These are phyloP conservation scores for Sporothrix brasiliensis DNA, from an alignment of 2,329 filamentous ascomycete genomes.

Conservation along the genomic window DNA sequence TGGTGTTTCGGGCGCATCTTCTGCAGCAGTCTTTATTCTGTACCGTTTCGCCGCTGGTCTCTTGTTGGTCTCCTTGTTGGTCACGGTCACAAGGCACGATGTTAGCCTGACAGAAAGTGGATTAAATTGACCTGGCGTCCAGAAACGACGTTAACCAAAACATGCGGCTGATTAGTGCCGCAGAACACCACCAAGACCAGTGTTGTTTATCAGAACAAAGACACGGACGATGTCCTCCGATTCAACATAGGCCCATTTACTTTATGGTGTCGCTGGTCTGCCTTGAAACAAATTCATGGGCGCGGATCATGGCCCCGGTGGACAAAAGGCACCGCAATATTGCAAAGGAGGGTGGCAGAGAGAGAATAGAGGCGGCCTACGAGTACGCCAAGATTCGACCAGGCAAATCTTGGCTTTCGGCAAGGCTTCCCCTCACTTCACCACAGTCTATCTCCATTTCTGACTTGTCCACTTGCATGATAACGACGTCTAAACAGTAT, in stretches of 20 bases:
- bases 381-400: background rate
- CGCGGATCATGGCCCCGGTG: background rate
- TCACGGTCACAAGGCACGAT: constrained; percentile 1
- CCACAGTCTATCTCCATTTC: background rate
- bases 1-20: background rate
- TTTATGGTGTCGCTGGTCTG: constrained; percentile 21
- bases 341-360: constrained; percentile 11
- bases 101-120: constrained; percentile 13
- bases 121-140: background rate
- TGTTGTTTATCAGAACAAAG: background rate
- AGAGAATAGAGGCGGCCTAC: constrained; percentile 11
- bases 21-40: background rate
- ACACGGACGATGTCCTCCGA: constrained; percentile 5
- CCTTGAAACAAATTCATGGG: constrained; percentile 8
- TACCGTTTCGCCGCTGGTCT: background rate
- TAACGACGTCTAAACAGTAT: background rate
- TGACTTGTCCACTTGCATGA: constrained; percentile 5
- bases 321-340: background rate
- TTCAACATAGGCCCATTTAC: too few species aligned
- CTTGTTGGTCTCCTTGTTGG: background rate
- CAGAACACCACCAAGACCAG: background rate
- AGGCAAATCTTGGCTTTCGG: background rate
- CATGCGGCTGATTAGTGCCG: constrained; percentile 8
- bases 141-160: background rate
- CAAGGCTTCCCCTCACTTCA: constrained; percentile 19